Conservation (phyloP, 805 yeast species). For the Dipodascus albidus region DNA sequence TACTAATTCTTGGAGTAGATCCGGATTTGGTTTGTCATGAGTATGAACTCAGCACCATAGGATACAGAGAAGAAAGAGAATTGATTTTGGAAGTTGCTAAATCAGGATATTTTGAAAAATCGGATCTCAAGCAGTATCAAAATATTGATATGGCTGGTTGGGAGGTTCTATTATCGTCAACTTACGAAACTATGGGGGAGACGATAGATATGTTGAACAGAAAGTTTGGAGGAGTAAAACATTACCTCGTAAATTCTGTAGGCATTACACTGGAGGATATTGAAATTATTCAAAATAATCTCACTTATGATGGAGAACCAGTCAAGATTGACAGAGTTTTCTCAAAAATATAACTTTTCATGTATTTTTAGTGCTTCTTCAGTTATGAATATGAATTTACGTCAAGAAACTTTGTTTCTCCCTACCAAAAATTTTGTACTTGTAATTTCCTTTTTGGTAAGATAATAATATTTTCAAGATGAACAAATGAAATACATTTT, state of each 20-base stretch:
- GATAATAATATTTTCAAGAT: background rate
- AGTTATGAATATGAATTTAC: too few species aligned
- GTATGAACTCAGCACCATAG: constrained; percentile 63
- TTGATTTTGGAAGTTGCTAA: background rate
- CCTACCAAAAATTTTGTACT: too few species aligned
- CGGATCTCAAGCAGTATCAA: background rate
- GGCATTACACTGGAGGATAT: constrained; percentile 38
- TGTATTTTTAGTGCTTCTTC: too few species aligned
- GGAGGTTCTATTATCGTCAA: constrained; percentile 34
- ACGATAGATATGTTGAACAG: constrained; percentile 41
- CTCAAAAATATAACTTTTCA: background rate
- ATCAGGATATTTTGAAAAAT: constrained; percentile 5
- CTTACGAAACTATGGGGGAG: constrained; percentile 59
- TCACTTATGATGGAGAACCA: constrained; percentile 10
- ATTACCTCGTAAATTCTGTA: constrained; percentile 35
- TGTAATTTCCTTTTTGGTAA: background rate
- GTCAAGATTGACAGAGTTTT: background rate
- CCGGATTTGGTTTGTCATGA: constrained; percentile 56
- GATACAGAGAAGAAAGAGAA: constrained; percentile 19
- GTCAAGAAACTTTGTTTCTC: background rate
- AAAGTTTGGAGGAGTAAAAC: constrained; percentile 43
- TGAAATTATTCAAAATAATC: constrained; percentile 24
- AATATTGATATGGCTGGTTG: constrained; percentile 1
- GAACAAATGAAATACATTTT: background rate
- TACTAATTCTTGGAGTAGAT: constrained; percentile 55